Percentiles rank a stretch among this genome's conserved stretches.
These are phyloP conservation scores for Aspergillus saccharolyticus DNA, from an alignment of 495 filamentous ascomycete genomes.

Conservation along the genomic window DNA sequence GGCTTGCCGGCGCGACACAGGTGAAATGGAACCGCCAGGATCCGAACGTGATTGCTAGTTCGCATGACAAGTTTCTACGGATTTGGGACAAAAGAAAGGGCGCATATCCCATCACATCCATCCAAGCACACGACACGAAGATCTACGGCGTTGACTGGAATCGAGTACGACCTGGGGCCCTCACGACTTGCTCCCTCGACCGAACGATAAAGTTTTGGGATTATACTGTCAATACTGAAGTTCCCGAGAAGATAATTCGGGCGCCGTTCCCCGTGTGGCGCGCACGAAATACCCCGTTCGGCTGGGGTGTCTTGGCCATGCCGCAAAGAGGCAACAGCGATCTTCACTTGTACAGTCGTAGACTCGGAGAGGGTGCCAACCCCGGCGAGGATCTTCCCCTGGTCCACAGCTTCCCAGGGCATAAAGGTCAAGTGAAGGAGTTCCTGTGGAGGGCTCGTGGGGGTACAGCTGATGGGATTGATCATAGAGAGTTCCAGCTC, in stretches of 20 bases:
- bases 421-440: slow-evolving; percentile 84
- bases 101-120: slow-evolving; percentile 71
- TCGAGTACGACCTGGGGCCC: slow-evolving; percentile 59
- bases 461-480: slow-evolving; percentile 60
- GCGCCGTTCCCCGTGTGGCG: slow-evolving; percentile 89
- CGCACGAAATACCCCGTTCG: slow-evolving; percentile 91
- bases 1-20: slow-evolving; percentile 91
- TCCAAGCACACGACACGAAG: slow-evolving; percentile 87
- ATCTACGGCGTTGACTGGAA: slow-evolving; percentile 98
- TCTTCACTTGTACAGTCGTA: slow-evolving; percentile 81
- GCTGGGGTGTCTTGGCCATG: slow-evolving; percentile 83
- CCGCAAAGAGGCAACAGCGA: slow-evolving; percentile 80
- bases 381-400: slow-evolving; percentile 47
- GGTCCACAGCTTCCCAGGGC: slow-evolving; percentile 71
- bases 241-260: slow-evolving; percentile 66
- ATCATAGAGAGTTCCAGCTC: slow-evolving; percentile 86
- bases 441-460: slow-evolving; percentile 89
- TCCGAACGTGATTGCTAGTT: slow-evolving; percentile 77
- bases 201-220: slow-evolving; percentile 95
- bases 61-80: slow-evolving; percentile 78
- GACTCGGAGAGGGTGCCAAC: slow-evolving; percentile 40
- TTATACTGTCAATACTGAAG: slow-evolving; percentile 56
- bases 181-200: slow-evolving; percentile 87
- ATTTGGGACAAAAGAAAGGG: slow-evolving; percentile 90
- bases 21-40: slow-evolving; percentile 94